A percentile compares a stretch with the other conserved stretches of the same genome.
Evolutionary conservation across 257 asterid genomes (phyloP).

Genomic region (Nicotiana obtusifolia): DNA sequence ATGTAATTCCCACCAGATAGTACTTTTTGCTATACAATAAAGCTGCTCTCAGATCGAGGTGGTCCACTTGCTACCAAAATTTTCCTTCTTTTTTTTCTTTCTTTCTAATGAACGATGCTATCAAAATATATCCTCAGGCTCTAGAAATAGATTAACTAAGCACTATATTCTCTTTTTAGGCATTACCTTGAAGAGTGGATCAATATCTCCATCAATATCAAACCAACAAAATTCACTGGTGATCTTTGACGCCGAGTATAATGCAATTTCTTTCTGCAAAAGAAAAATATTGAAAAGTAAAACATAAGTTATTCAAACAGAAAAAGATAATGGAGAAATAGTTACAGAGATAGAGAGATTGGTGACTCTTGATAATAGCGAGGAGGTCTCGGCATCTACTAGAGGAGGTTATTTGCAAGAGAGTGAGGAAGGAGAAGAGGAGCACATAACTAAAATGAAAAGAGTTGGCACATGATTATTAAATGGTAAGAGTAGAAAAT

Average conservation of each 20-base stretch:
- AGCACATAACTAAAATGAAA: background rate
- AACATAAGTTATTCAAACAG: background rate
- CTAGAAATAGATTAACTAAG: background rate
- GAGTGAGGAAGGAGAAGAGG: background rate
- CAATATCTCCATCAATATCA: slow-evolving; percentile 97
- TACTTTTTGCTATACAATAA: background rate
- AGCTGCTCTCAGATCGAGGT: background rate
- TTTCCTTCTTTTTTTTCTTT: background rate
- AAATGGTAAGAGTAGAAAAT: background rate
- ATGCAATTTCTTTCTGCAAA: slow-evolving; percentile 96
- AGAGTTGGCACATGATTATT: background rate
- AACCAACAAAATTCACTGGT: slow-evolving; percentile 94
- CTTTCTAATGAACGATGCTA: background rate
- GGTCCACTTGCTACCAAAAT: background rate
- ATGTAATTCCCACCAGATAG: background rate
- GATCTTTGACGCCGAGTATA: slow-evolving; percentile 93
- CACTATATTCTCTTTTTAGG: background rate
- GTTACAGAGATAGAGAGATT: background rate
- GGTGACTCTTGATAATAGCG: background rate
- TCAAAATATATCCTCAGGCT: background rate
- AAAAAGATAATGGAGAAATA: background rate
- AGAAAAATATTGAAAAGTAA: slow-evolving; percentile 15
- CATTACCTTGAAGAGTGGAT: slow-evolving; percentile 94
- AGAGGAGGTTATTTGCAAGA: background rate
- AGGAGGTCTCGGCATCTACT: too few relatives aligned